Percentiles rank a stretch among this genome's conserved stretches.
Evolutionary conservation across 176 grass and related monocot genomes (phyloP).

Genomic region (Dendrocalamus sinicus): DNA sequence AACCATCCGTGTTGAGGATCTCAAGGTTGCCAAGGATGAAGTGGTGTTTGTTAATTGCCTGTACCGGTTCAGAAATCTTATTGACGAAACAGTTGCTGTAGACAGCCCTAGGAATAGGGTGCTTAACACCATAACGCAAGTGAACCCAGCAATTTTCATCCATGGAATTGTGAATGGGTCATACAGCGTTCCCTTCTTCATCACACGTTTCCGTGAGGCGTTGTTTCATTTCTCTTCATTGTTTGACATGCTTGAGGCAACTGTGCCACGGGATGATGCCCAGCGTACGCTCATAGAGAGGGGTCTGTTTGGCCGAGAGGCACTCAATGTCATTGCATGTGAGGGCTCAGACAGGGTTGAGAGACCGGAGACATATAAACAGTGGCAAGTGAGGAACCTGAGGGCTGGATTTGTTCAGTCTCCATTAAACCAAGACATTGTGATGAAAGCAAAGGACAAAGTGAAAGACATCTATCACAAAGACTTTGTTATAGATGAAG

Average conservation of each 20-base stretch:
- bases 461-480: constrained; percentile 90
- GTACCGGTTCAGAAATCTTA: constrained; percentile 92
- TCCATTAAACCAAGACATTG: constrained; percentile 66
- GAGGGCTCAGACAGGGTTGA: constrained; percentile 93
- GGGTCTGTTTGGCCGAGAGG: constrained; percentile 88
- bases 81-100: constrained; percentile 90
- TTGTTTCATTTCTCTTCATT: constrained; percentile 90
- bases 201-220: constrained; percentile 92
- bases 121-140: constrained; percentile 91
- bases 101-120: constrained; percentile 94
- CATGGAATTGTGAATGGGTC: constrained; percentile 97
- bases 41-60: constrained; percentile 93
- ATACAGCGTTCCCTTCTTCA: constrained; percentile 93
- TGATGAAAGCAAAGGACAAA: constrained; percentile 90
- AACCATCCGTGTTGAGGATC: constrained; percentile 73
- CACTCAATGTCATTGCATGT: constrained; percentile 94
- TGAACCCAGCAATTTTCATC: constrained; percentile 87
- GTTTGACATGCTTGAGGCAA: constrained; percentile 94
- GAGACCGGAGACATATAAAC: constrained; percentile 94
- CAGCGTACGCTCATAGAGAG: constrained; percentile 82
- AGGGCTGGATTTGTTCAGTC: constrained; percentile 89
- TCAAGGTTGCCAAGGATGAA: constrained; percentile 77
- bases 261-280: constrained; percentile 76
- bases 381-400: constrained; percentile 97
- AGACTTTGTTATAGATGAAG: constrained; percentile 97